Base-by-base conservation (phyloP, 2,329 filamentous ascomycete species). In the Colletotrichum somersetense region DNA sequence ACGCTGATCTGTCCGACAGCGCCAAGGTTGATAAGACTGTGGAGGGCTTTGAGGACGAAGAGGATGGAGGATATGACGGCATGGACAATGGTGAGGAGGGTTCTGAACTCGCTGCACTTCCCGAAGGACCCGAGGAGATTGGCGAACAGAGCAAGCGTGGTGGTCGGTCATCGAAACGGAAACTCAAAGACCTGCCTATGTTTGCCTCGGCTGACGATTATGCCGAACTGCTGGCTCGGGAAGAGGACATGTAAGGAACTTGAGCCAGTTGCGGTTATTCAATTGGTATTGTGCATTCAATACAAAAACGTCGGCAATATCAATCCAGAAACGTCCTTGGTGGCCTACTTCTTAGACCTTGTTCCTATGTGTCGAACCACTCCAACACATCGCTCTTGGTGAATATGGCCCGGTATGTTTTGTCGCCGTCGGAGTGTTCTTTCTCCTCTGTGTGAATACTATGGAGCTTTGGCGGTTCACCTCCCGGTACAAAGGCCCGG, bases 121-220 rank as follows among this genome's bases (percentile, higher is more conserved):
- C 55, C 3, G 46, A 14, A 5, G 46, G 16, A 16, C 8, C 44
- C 7, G 40, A 78, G 73, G 74, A 78, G 65, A 81, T 81, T 61
- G 84, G 79, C 35, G 77, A 78, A 56, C 81, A 84, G 62, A 78
- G 77, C 26, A 82, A 82, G 75, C 84, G 85, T 75, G 79, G 79
- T n/a, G 79, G 78, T 73, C 80, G 75, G 87, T 88, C 89, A 80
- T 93, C 93, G 84, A 91, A 89, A 84, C 94, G 92, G 87, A 94
- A 94, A 85, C 86, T 98, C 81, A 97, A 95, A 88, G 90, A 91
- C 75, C 85, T 99, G 76, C 96, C 96, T 8, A 97, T 91, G 46
- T 99, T 99, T 85, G 96, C 97, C 26, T 97, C 94, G 42, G 92
- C 89, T 42, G 96, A 98, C 66, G 96, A 98, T 80, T 99, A 98